Evolutionary conservation across 2,329 filamentous ascomycete genomes (phyloP).

Genomic region (Diplodia corticola): DNA sequence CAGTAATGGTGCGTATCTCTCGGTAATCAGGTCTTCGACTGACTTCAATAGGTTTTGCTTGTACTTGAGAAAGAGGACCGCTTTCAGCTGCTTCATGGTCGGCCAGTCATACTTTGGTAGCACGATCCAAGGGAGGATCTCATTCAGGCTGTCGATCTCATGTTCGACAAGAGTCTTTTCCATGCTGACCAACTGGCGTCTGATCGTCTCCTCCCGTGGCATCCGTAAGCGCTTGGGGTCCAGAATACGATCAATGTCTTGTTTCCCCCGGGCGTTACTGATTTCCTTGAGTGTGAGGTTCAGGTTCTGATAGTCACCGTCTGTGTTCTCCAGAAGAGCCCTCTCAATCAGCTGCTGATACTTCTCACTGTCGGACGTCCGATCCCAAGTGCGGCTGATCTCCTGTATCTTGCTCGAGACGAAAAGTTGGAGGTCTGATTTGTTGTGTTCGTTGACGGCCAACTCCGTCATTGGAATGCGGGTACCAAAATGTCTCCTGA

Average conservation of each 20-base stretch:
- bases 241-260: background rate
- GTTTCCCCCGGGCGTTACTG: background rate
- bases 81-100: background rate
- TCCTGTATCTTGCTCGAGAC: background rate
- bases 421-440: background rate
- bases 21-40: background rate
- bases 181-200: background rate
- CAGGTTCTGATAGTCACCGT: background rate
- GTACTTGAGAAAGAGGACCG: background rate
- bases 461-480: background rate
- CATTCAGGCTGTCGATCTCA: background rate
- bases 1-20: background rate
- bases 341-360: background rate
- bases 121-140: background rate
- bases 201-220: background rate
- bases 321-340: background rate
- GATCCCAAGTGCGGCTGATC: background rate
- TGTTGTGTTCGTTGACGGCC: background rate
- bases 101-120: conserved; percentile 3
- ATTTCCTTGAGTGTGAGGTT: background rate
- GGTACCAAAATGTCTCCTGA: background rate
- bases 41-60: background rate
- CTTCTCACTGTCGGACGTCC: background rate
- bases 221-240: background rate
- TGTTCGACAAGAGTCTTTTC: background rate